A percentile compares a stretch with the other conserved stretches of the same genome.
phyloP scores from a whole-genome alignment of 345 rosid species.

The Geranium brycei region DNA sequence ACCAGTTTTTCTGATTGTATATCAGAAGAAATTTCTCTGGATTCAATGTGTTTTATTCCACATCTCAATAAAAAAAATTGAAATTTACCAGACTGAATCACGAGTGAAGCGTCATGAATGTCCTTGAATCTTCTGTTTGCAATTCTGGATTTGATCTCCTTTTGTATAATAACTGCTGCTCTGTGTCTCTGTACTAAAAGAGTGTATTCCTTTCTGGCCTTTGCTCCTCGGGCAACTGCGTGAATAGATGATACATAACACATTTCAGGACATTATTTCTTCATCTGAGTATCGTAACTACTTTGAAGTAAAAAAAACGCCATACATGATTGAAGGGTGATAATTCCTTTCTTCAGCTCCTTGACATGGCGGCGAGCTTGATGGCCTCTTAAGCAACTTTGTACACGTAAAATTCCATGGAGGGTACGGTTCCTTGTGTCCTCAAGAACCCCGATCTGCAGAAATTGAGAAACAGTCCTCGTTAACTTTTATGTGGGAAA shows the following conservation, averaged over 20 bases:
- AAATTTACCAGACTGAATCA: conserved; percentile 65
- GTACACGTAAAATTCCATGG: conserved; percentile 84
- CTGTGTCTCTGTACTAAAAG: conserved; percentile 52
- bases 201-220: conserved; percentile 51
- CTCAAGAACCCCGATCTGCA: conserved; percentile 93
- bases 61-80: not conserved
- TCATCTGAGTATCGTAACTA: not conserved
- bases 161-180: conserved; percentile 81
- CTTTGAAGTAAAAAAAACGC: conserved; percentile 4
- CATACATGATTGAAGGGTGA: conserved; percentile 74
- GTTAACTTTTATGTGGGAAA: not conserved
- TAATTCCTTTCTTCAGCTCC: conserved; percentile 58
- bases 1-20: not conserved
- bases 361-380: conserved; percentile 52
- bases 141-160: conserved; percentile 40
- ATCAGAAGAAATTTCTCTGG: not conserved
- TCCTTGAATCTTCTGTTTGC: conserved; percentile 31
- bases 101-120: conserved; percentile 39
- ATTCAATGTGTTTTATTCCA: not conserved
- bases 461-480: conserved; percentile 8
- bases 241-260: conserved; percentile 4
- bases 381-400: conserved; percentile 91
- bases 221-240: conserved; percentile 73
- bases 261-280: not conserved
- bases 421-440: conserved; percentile 96